phyloP scores from a whole-genome alignment of 306 rosid genomes.

The Glycine soja region DNA sequence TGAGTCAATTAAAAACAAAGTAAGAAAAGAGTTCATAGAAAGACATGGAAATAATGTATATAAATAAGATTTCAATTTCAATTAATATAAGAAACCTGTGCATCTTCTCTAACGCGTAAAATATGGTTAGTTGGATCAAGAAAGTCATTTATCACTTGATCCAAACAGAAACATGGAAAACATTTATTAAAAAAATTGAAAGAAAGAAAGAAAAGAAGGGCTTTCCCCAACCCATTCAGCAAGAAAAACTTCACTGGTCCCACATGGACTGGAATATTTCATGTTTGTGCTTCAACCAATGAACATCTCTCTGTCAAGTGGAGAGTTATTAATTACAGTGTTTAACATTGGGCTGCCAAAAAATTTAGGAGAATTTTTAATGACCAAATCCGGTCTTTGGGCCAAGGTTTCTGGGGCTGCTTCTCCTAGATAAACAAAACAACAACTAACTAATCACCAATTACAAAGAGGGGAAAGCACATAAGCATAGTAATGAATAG shows the following conservation, averaged over 20 bases:
- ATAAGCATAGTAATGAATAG: too few relatives aligned
- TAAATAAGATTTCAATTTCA: constrained; percentile 6
- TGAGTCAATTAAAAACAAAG: constrained; percentile 16
- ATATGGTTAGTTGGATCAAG: constrained; percentile 99
- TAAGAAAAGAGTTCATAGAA: constrained; percentile 7
- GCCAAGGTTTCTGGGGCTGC: neutral
- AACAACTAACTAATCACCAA: neutral
- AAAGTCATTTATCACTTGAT: constrained; percentile 96
- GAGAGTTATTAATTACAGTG: neutral
- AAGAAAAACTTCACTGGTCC: constrained; percentile 3
- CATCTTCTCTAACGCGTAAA: constrained; percentile 98
- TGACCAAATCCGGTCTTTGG: neutral
- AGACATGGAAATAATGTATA: constrained; percentile 21
- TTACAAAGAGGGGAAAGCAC: too few relatives aligned
- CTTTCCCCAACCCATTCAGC: neutral
- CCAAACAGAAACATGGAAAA: constrained; percentile 47
- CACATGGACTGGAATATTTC: neutral
- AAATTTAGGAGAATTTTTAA: neutral
- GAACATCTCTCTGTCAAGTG: neutral
- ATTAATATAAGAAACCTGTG: constrained; percentile 70
- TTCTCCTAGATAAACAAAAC: neutral
- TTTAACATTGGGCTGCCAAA: neutral
- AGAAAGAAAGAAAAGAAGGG: neutral
- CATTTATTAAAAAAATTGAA: constrained; percentile 33
- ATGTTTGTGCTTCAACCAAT: neutral